Conservation (phyloP, 1,284 basidiomycete species). For the Stygiomarasmius scandens region DNA sequence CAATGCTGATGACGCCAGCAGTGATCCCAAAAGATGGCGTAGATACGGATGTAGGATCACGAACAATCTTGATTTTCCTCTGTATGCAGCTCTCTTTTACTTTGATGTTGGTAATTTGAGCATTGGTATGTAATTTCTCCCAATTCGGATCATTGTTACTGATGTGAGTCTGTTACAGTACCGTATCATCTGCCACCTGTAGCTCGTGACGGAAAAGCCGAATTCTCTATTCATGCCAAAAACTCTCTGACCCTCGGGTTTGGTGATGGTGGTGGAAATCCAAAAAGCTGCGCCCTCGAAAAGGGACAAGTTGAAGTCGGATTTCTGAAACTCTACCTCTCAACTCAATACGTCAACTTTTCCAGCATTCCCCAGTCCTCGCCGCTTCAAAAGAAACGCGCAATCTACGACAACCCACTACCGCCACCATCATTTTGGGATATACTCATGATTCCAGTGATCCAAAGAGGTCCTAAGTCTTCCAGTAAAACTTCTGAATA, state of each 20-base stretch:
- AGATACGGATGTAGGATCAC: constrained; percentile 19
- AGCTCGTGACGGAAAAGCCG: background rate
- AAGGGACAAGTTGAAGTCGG: constrained; percentile 1
- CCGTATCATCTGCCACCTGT: background rate
- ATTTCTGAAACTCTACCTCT: constrained; percentile 7
- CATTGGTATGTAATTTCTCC: constrained; percentile 17
- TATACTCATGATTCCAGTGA: no score
- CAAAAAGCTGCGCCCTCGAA: background rate
- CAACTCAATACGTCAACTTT: constrained; percentile 6
- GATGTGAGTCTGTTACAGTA: background rate
- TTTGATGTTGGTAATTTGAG: constrained; percentile 15
- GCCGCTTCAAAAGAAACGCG: background rate
- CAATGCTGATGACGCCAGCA: constrained; percentile 6
- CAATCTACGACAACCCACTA: no score
- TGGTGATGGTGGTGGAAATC: background rate
- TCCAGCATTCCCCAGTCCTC: background rate
- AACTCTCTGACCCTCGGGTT: background rate
- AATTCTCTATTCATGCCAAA: background rate
- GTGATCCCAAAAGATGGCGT: no score
- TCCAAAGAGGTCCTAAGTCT: no score
- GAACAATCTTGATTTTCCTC: constrained; percentile 7
- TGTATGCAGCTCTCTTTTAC: constrained; percentile 3
- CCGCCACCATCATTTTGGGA: no score
- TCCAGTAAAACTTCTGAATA: no score
- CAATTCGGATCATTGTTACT: background rate